Evolutionary conservation across 805 yeast genomes (phyloP), one percentile per base, ranked within the genome.

Genomic region (Yarrowia sp.): DNA sequence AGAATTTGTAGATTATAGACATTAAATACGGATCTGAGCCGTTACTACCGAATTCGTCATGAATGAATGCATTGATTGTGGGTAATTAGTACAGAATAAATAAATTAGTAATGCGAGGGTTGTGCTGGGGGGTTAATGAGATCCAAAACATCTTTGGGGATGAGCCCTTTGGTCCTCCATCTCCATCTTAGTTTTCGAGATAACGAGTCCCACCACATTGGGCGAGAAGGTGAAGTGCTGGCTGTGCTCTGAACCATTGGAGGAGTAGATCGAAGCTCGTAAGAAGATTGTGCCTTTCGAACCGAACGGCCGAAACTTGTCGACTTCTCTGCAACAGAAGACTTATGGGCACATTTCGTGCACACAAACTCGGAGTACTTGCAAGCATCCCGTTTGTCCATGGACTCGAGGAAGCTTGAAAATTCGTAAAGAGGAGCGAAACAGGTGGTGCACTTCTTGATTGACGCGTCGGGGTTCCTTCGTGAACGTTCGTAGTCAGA

Each of bases 101-200:
- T 43, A 64, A 34, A 39, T 67, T 61, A 49, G 58, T 63, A 58
- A 42, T 68, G 56, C 63, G 68, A 33, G 36, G 47, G 46, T 34
- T 20, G 38, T 14, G 52, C 24, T 49, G 68, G 65, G 46, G 65
- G 65, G 47, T 67, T 40, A 65, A 61, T 24, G 33, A 64, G 68
- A 65, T 65, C 67, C 38, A 49, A 36, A 42, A 42, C 53, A 36
- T 33, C 20, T 58, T 74, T 76, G 15, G 83, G 84, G 14, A 84
- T 47, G 13, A 84, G 72, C 0, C 86, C 86, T 61, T 75, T 78
- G 12, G 81, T 70, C 66, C 85, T 74, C 86, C 87, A 84, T 71
- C 85, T 77, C 85, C 85, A 83, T 68, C 85, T 76, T 19, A 84
- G 72, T 70, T 79, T 82, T 65, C 73, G 70, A 50, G 72, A 72